Conservation (phyloP, 2,329 filamentous ascomycete genomes). For the Nectriaceae sp. region DNA sequence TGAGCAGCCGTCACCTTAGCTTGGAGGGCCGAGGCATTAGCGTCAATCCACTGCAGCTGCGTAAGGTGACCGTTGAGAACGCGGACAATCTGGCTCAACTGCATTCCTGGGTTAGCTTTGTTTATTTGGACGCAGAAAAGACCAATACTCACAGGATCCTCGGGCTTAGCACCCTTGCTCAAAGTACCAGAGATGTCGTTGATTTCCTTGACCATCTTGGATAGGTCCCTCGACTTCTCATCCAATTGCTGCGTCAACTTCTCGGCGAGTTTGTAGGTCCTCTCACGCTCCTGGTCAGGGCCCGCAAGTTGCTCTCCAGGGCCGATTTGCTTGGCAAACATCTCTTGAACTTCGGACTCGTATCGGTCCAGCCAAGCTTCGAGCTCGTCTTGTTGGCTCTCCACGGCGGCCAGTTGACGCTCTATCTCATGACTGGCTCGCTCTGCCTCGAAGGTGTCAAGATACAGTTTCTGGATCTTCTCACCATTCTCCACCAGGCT, state of each 20-base stretch:
- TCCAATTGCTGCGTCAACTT: constrained; percentile 88
- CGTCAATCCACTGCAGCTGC: constrained; percentile 92
- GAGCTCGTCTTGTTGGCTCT: constrained; percentile 90
- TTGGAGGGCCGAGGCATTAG: constrained; percentile 77
- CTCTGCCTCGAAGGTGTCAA: constrained; percentile 91
- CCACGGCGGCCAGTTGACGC: constrained; percentile 83
- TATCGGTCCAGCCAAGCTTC: constrained; percentile 87
- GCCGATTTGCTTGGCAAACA: constrained; percentile 80
- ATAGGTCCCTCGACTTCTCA: constrained; percentile 89
- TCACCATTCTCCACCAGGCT: constrained; percentile 91
- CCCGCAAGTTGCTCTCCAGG: constrained; percentile 76
- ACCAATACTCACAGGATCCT: constrained; percentile 72
- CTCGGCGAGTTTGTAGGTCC: constrained; percentile 94
- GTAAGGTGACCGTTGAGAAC: constrained; percentile 92
- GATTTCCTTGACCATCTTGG: constrained; percentile 97
- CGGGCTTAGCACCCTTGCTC: constrained; percentile 84
- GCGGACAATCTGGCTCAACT: constrained; percentile 93
- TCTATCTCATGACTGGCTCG: constrained; percentile 92
- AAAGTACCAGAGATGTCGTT: constrained; percentile 89
- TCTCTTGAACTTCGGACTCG: constrained; percentile 85
- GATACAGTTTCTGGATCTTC: constrained; percentile 91
- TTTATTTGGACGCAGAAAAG: constrained; percentile 8
- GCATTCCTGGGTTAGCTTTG: constrained; percentile 27
- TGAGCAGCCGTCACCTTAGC: constrained; percentile 81
- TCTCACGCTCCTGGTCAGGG: constrained; percentile 92